Evolutionary conservation across 345 rosid species (phyloP).

Genomic region (Salix exigua): DNA sequence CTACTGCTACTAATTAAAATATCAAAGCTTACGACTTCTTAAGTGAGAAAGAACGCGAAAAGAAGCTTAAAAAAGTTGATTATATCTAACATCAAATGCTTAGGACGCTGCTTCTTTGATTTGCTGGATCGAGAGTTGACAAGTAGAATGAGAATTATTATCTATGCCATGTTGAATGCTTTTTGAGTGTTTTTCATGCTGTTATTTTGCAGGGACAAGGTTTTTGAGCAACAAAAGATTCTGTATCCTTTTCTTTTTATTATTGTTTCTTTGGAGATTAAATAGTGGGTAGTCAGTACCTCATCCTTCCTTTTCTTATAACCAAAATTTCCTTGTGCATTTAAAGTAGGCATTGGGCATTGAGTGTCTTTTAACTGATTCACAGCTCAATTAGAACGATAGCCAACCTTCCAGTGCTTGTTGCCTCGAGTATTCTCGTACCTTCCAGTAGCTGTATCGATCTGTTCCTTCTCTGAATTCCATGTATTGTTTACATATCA

Average conservation of each 20-base stretch:
- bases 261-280: background rate
- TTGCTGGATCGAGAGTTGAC: background rate
- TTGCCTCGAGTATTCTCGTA: conserved; percentile 1
- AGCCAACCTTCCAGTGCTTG: conserved; percentile 68
- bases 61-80: background rate
- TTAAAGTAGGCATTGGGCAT: background rate
- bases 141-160: background rate
- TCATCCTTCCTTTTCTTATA: background rate
- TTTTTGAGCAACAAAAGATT: conserved; percentile 71
- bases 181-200: background rate
- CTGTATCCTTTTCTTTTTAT: conserved; percentile 64
- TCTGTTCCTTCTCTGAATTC: background rate
- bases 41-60: background rate
- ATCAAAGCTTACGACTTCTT: background rate
- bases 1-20: background rate
- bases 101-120: background rate
- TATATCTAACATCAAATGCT: background rate
- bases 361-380: background rate
- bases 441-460: background rate
- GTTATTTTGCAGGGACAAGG: conserved; percentile 71
- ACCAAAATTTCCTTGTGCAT: background rate
- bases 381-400: conserved; percentile 37
- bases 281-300: background rate
- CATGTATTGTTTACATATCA: conserved; percentile 9
- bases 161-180: background rate